Base-by-base conservation (phyloP, 1,139 yeast genomes). In the Zygosaccharomyces pseudobailii region DNA sequence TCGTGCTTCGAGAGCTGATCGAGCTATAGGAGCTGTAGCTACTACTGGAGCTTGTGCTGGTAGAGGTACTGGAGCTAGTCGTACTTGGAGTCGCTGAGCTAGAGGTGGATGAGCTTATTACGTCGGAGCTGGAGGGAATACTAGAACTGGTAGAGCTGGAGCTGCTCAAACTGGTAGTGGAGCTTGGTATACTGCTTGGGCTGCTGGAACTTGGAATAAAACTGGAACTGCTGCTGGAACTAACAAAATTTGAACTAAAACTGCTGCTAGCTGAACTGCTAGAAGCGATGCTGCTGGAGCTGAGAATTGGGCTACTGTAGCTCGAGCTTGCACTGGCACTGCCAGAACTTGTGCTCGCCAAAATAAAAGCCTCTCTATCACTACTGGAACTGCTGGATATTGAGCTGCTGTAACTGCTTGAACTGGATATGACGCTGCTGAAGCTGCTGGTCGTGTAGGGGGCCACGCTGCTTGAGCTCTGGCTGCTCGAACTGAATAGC, bases 391-490 rank as follows among this genome's bases (percentile, higher is more conserved):
- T 39, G 43, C 34, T 43, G 8, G 43, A 6, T n/a, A 36, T 38
- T 22, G 43, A 34, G 21, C 27, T 43, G 27, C 46, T 33, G 17
- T 38, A 30, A 39, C 41, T 47, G 33, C 51, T 40, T 4, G 48
- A 43, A 19, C 49, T 43, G 42, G 52, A 49, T 25, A 45, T 42
- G 34, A 43, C 25, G 51, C 45, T 20, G 41, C 49, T 10, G 43
- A 36, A 6, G 47, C 45, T 24, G 51, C 43, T n/a, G 52, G 48
- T 30, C 7, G 35, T 24, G 20, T 6, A 13, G 20, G 31, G 20
- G 9, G 20, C n/a, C 19, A 31, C 13, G 23, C 42, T 38, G 21
- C 42, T 37, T 4, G 42, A 21, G 27, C 41, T 40, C 2, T 22
- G 30, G 6, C 21, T 17, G 40, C 47, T 43, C 20, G 43, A 31